These are phyloP conservation scores for Sungouiella thailandica DNA, from an alignment of 805 yeast genomes.

Conservation along the genomic window DNA sequence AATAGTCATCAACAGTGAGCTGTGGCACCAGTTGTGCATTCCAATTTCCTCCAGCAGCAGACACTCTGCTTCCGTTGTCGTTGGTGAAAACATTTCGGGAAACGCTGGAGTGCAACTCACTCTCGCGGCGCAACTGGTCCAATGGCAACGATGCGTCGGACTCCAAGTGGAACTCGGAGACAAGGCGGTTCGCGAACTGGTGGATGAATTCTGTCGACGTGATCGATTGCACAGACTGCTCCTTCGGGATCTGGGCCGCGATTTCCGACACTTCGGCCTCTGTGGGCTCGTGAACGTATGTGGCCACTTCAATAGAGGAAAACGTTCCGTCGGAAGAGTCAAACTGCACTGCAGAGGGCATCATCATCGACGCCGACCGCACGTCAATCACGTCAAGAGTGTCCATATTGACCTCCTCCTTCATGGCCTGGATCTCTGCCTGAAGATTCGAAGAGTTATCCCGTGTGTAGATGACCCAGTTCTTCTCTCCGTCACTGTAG, in stretches of 20 bases:
- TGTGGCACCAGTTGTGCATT: neutral
- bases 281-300: conserved; percentile 1
- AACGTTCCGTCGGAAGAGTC: conserved; percentile 6
- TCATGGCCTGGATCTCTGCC: conserved; percentile 19
- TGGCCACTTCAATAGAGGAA: conserved; percentile 5
- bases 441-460: conserved; percentile 23
- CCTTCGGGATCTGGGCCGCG: conserved; percentile 4
- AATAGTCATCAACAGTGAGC: neutral
- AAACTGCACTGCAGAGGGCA: neutral
- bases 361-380: neutral
- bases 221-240: conserved; percentile 21
- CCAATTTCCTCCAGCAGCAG: neutral
- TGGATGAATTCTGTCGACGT: conserved; percentile 23
- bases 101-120: no score
- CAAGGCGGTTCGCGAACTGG: conserved; percentile 21
- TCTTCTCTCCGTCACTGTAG: conserved; percentile 17
- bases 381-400: conserved; percentile 5
- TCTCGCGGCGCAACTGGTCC: no score
- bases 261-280: neutral
- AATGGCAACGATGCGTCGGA: no score
- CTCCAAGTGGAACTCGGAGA: conserved; percentile 19
- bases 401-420: conserved; percentile 15
- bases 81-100: no score
- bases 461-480: conserved; percentile 20
- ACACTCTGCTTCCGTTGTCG: neutral